phyloP scores from a whole-genome alignment of 2,329 filamentous ascomycete genomes.

The Sporothrix mexicana region DNA sequence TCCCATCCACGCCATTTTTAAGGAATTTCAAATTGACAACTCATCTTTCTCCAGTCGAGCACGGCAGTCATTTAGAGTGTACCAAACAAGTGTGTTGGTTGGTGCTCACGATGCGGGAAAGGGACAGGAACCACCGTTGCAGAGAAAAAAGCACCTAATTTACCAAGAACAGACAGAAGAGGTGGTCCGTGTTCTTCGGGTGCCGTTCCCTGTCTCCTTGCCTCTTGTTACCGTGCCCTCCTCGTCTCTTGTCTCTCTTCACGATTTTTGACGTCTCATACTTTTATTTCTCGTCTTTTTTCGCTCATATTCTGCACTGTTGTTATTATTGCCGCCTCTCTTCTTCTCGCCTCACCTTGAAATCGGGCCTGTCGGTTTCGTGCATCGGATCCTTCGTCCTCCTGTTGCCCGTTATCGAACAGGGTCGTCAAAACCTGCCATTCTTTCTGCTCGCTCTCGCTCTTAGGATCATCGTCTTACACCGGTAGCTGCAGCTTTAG shows the following conservation, averaged over 20 bases:
- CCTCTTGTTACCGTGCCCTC: too few species aligned
- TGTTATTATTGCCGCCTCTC: too few species aligned
- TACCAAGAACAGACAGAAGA: neutral
- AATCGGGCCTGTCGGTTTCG: neutral
- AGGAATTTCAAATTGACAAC: neutral
- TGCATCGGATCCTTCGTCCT: conserved; percentile 2
- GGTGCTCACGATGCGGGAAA: neutral
- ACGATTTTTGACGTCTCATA: neutral
- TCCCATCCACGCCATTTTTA: neutral
- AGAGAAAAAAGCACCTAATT: too few species aligned
- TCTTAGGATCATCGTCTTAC: neutral
- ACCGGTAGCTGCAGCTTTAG: neutral
- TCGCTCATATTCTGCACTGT: neutral
- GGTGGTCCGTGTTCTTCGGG: neutral
- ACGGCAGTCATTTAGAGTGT: neutral
- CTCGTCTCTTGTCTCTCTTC: neutral
- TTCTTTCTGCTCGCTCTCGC: neutral
- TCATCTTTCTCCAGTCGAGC: conserved; percentile 3
- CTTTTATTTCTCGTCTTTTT: neutral
- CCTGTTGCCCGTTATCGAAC: neutral
- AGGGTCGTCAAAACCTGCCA: conserved; percentile 7
- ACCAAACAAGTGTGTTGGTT: neutral
- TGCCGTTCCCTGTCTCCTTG: neutral
- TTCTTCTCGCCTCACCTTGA: neutral
- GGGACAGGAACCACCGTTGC: neutral